A percentile compares a stretch with the other conserved stretches of the same genome.
phyloP scores from a whole-genome alignment of 2,329 filamentous ascomycete species.

The Colletotrichum nymphaeae region DNA sequence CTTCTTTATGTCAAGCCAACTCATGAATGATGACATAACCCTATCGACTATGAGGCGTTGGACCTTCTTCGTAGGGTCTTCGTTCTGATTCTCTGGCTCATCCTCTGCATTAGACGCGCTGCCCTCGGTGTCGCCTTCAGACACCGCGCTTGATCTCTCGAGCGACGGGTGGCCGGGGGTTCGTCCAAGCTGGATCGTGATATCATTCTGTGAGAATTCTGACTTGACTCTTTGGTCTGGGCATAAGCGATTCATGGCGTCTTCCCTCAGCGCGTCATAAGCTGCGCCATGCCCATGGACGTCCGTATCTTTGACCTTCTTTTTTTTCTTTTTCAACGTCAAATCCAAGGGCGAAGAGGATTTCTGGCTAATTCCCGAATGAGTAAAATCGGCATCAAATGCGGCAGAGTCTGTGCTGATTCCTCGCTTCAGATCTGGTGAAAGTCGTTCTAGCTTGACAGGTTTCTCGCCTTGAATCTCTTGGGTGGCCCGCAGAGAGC shows the following conservation, averaged over 20 bases:
- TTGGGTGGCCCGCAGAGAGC: no score
- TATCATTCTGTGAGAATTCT: neutral
- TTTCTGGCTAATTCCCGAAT: neutral
- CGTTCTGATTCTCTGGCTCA: neutral
- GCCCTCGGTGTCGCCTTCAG: neutral
- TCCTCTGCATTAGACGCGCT: neutral
- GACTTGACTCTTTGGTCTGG: neutral
- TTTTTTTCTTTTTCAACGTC: neutral
- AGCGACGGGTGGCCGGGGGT: neutral
- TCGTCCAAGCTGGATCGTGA: neutral
- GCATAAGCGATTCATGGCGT: accelerated
- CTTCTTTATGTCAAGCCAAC: constrained; percentile 26
- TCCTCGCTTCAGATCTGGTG: neutral
- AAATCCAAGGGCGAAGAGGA: neutral
- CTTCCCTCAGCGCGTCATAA: neutral
- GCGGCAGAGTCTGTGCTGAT: neutral
- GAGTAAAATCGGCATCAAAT: no score
- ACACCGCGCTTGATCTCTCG: neutral
- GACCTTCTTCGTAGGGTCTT: neutral
- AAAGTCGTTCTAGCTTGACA: neutral
- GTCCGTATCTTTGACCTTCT: neutral
- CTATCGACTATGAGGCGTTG: constrained; percentile 27
- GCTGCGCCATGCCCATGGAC: neutral
- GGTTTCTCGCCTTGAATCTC: neutral
- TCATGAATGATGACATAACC: constrained; percentile 24